Conservation (phyloP, 1,284 basidiomycete genomes). For the Malassezia dermatis region DNA sequence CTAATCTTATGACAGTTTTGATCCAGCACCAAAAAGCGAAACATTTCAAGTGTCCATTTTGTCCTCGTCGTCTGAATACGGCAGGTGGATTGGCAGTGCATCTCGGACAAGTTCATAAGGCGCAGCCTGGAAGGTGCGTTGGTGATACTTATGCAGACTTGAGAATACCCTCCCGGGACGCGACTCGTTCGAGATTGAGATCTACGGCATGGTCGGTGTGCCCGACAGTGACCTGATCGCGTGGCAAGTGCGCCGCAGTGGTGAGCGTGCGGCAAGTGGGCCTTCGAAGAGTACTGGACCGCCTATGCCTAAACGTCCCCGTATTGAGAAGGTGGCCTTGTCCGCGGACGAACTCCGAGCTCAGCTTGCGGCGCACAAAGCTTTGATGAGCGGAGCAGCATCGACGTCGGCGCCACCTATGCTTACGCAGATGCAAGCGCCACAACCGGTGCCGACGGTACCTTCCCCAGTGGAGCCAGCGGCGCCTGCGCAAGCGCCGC, state of each 20-base stretch:
- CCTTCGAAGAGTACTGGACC: conserved; percentile 29
- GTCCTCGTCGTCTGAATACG: conserved; percentile 86
- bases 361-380: conserved; percentile 79
- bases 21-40: conserved; percentile 99
- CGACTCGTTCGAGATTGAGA: conserved; percentile 96
- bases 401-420: conserved; percentile 49
- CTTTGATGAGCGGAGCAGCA: conserved; percentile 66
- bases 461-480: conserved; percentile 19
- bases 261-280: conserved; percentile 14
- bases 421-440: conserved; percentile 19
- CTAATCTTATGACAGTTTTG: conserved; percentile 57
- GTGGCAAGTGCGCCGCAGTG: conserved; percentile 68
- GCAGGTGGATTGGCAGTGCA: conserved; percentile 97
- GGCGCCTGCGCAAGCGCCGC: conserved; percentile 4
- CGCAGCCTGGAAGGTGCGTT: conserved; percentile 86
- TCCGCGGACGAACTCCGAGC: conserved; percentile 62
- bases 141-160: conserved; percentile 56
- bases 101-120: conserved; percentile 95
- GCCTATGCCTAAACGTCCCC: conserved; percentile 63
- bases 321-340: conserved; percentile 69
- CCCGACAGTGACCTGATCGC: conserved; percentile 85
- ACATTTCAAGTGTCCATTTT: conserved; percentile 94
- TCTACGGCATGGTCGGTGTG: conserved; percentile 98
- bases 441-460: conserved; percentile 20
- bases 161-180: conserved; percentile 92